These are phyloP conservation scores for Lagenaria siceraria DNA, from an alignment of 306 rosid genomes.

Conservation along the genomic window DNA sequence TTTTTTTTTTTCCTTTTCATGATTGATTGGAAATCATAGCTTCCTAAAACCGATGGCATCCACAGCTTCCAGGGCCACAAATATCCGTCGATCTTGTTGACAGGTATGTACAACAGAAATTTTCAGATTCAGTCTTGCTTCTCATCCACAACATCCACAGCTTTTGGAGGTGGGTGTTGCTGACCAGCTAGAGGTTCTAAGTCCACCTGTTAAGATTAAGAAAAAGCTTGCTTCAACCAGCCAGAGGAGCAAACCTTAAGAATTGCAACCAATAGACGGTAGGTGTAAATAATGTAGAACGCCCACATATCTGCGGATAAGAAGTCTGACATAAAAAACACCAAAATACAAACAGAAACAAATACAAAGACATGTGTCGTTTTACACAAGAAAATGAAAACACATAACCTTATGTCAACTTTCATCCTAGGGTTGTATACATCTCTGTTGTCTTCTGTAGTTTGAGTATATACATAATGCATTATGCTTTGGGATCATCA, in stretches of 20 bases:
- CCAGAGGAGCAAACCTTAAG: neutral
- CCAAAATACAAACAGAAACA: neutral
- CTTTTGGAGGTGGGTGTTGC: constrained; percentile 18
- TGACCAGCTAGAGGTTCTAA: constrained; percentile 26
- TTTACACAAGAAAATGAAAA: neutral
- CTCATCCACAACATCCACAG: constrained; percentile 19
- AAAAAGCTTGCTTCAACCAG: neutral
- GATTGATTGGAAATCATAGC: constrained; percentile 3
- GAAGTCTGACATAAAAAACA: neutral
- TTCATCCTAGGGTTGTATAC: neutral
- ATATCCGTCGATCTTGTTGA: neutral
- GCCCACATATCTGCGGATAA: neutral
- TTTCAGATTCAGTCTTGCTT: constrained; percentile 43
- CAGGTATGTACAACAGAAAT: neutral
- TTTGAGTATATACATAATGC: neutral
- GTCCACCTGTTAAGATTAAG: constrained; percentile 22
- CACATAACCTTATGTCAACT: neutral
- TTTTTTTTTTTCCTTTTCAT: neutral
- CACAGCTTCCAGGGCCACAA: neutral
- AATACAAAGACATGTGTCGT: neutral
- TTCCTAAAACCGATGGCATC: neutral
- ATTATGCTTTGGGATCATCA: neutral
- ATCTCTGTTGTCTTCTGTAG: neutral
- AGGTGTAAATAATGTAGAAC: neutral
- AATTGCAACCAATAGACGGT: neutral